Percentiles rank a stretch among this genome's conserved stretches.
Conservation (phyloP, 2,329 filamentous ascomycete genomes). For the Clonostachys rosea region DNA sequence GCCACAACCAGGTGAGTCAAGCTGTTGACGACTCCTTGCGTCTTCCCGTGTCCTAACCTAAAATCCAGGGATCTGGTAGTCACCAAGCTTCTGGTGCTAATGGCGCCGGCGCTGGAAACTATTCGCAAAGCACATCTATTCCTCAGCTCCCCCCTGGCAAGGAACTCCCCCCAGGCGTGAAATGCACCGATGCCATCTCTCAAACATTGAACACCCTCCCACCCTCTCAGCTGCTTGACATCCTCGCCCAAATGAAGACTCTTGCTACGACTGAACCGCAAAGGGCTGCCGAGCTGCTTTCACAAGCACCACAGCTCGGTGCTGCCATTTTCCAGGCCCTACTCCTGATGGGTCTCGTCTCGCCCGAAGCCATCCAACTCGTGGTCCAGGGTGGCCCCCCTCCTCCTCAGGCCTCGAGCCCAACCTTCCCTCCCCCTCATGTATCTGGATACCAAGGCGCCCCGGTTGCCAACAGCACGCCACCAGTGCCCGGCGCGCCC, state of each 20-base stretch:
- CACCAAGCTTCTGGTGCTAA: slow-evolving; percentile 16
- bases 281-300: slow-evolving; percentile 80
- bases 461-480: slow-evolving; percentile 35
- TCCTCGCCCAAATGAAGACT: slow-evolving; percentile 90
- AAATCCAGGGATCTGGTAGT: no score
- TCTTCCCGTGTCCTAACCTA: no score
- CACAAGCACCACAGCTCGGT: slow-evolving; percentile 84
- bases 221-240: slow-evolving; percentile 84
- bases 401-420: slow-evolving; percentile 20
- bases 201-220: slow-evolving; percentile 84
- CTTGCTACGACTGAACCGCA: slow-evolving; percentile 77
- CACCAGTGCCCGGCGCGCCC: slow-evolving; percentile 36
- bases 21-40: no score
- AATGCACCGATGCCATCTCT: slow-evolving; percentile 86
- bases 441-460: slow-evolving; percentile 28
- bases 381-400: slow-evolving; percentile 64
- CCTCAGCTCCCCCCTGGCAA: slow-evolving; percentile 81
- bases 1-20: slow-evolving; percentile 23
- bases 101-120: slow-evolving; percentile 19
- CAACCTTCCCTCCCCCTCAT: slow-evolving; percentile 18
- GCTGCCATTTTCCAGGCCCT: slow-evolving; percentile 95
- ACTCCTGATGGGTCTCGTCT: slow-evolving; percentile 87
- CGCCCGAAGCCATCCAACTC: slow-evolving; percentile 73
- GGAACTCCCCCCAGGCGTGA: slow-evolving; percentile 78
- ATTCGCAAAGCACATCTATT: slow-evolving; percentile 46